Evolutionary conservation across 177 flowering plant genomes (phyloP), one percentile per base, ranked within the genome.

Genomic region (Telopea speciosissima): DNA sequence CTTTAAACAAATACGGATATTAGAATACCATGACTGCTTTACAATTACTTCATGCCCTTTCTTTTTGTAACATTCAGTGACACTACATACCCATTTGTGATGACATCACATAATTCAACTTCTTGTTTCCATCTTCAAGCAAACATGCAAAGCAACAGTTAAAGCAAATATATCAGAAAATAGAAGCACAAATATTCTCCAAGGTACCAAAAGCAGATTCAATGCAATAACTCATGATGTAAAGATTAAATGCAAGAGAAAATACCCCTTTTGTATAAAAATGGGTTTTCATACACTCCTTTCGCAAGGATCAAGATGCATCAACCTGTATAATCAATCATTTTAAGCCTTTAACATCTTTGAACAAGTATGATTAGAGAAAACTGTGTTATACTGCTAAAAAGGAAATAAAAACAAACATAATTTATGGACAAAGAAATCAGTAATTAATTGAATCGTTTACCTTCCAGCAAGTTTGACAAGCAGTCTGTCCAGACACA

Each of bases 301-400:
- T 36, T 95, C 97, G 79, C 99, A 92, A 59, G 96, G 90, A 80
- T 95, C 99, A 75, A 95, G 97, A 83, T 95, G 99, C 89, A 95
- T 87, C 97, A 97, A 95, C 79, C 99, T 95, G 84, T 25, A 74
- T 8, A 61, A 67, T 62, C 36, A 79, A 40, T 59, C 17, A 62
- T 36, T 36, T 36, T 36, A 36, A 36, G 8, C 40, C 64, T 65
- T 33, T 33, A 75, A 58, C 22, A 58, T 25, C 24, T 45, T 8
- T 31, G 58, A 45, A 56, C 8, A 65, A 69, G 59, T 54, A 69
- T 63, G 56, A 63, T 26, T 5, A 1, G 8, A n/a, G 14, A 44
- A n/a, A 58, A 2, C 19, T 3, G 31, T 28, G 26, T 45, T 36
- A 5, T 36, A 36, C 40, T 36, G 40, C 9, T 36, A 36, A 3